These are phyloP conservation scores for Trichoderma gracile DNA, from an alignment of 2,329 filamentous ascomycete genomes.

Conservation along the genomic window DNA sequence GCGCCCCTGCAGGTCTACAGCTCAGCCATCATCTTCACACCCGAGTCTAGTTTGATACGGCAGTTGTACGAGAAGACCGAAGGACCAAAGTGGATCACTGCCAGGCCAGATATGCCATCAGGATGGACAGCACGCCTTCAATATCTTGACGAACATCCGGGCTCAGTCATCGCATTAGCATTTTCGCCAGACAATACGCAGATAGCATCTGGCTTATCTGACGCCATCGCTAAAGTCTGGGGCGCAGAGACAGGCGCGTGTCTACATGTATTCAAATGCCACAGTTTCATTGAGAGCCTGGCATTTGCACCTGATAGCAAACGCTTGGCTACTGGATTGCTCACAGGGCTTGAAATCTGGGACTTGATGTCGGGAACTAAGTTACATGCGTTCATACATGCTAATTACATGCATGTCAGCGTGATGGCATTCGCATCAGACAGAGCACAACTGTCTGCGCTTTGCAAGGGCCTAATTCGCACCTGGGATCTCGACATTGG, in stretches of 20 bases:
- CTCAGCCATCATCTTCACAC: slow-evolving; percentile 38
- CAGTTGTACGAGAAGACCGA: slow-evolving; percentile 20
- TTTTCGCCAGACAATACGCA: slow-evolving; percentile 3
- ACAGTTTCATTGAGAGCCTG: background rate
- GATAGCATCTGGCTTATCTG: background rate
- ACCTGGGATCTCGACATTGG: background rate
- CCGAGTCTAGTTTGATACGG: slow-evolving; percentile 30
- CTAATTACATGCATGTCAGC: too few species aligned
- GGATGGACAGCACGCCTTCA: background rate
- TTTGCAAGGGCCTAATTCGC: background rate
- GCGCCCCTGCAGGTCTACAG: slow-evolving; percentile 38
- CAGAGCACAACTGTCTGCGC: background rate
- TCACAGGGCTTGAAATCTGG: background rate
- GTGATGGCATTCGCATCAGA: background rate
- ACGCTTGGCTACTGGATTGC: background rate
- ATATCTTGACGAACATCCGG: slow-evolving; percentile 21
- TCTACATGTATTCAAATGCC: background rate
- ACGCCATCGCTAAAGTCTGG: slow-evolving; percentile 8
- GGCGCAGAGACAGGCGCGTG: slow-evolving; percentile 1
- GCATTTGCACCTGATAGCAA: background rate
- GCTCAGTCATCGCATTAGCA: background rate
- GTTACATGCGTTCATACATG: too few species aligned
- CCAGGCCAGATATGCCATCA: background rate
- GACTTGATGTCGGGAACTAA: background rate
- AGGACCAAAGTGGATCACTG: slow-evolving; percentile 23